Percentiles rank a stretch among this genome's conserved stretches.
These are phyloP conservation scores for Sugiyamaella chiloensis DNA, from an alignment of 805 yeast genomes.

Conservation along the genomic window DNA sequence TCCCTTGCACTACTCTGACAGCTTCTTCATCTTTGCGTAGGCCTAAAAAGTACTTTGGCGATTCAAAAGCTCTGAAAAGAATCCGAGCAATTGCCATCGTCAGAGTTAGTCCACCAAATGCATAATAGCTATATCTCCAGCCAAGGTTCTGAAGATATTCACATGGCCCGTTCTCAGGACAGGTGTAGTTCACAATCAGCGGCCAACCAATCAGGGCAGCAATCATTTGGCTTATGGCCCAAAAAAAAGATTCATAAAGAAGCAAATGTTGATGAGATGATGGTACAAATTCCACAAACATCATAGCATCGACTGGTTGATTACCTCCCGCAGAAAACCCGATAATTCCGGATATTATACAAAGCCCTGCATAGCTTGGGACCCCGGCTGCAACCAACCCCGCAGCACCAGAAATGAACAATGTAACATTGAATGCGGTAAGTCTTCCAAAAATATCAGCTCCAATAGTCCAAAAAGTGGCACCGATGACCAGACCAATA, in stretches of 20 bases:
- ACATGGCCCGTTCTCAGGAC: conserved; percentile 40
- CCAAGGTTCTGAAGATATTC: conserved; percentile 43
- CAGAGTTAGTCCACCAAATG: conserved; percentile 49
- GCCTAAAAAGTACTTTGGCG: conserved; percentile 51
- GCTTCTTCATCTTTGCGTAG: conserved; percentile 50
- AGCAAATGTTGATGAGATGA: conserved; percentile 47
- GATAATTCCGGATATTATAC: conserved; percentile 44
- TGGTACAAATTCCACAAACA: conserved; percentile 51
- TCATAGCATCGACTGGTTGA: conserved; percentile 49
- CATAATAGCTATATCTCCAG: conserved; percentile 57
- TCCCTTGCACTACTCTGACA: conserved; percentile 39
- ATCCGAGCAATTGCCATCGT: conserved; percentile 48
- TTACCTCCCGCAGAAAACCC: conserved; percentile 52
- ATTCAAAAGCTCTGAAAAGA: conserved; percentile 46
- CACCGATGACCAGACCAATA: conserved; percentile 46
- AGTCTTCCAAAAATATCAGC: conserved; percentile 52
- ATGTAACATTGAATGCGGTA: conserved; percentile 47
- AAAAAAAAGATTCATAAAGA: conserved; percentile 50
- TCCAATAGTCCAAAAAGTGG: conserved; percentile 49
- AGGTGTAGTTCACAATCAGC: conserved; percentile 46
- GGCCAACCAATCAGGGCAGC: conserved; percentile 47
- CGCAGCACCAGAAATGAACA: conserved; percentile 44
- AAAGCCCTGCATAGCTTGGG: conserved; percentile 39
- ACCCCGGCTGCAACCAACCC: conserved; percentile 49
- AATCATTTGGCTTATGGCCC: conserved; percentile 59